Percentiles rank a stretch among this genome's conserved stretches.
Conservation (phyloP, 23 red algal species). For the Gracilaria caudata region DNA sequence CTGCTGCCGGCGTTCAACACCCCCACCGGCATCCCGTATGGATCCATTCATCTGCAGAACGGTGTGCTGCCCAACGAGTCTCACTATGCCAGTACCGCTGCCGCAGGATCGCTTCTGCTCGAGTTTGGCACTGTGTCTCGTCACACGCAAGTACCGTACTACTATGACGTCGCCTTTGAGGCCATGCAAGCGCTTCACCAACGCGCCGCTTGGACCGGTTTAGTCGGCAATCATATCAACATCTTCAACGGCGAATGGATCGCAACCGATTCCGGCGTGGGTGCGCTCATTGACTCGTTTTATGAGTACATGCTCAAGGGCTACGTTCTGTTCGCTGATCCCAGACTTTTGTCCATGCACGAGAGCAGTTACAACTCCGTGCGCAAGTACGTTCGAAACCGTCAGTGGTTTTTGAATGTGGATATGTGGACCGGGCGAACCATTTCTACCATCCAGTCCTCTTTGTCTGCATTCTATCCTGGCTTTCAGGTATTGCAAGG, state of each 20-base stretch:
- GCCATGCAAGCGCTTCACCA: slow-evolving; percentile 27
- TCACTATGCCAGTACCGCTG: slow-evolving; percentile 62
- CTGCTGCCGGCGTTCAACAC: slow-evolving; percentile 77
- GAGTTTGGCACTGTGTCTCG: slow-evolving; percentile 74
- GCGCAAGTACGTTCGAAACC: slow-evolving; percentile 26
- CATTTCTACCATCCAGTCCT: slow-evolving; percentile 25
- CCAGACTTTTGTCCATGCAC: slow-evolving; percentile 47
- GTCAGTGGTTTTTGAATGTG: slow-evolving; percentile 46
- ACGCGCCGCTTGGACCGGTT: slow-evolving; percentile 40
- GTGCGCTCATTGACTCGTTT: slow-evolving; percentile 68
- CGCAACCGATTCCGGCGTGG: slow-evolving; percentile 52
- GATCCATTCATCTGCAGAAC: slow-evolving; percentile 43
- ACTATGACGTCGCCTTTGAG: slow-evolving; percentile 30
- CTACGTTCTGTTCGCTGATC: slow-evolving; percentile 64
- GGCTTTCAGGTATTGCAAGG: slow-evolving; percentile 59
- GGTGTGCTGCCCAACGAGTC: slow-evolving; percentile 45
- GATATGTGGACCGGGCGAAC: slow-evolving; percentile 57
- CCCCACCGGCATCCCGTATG: slow-evolving; percentile 70
- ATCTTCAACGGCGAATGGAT: slow-evolving; percentile 56
- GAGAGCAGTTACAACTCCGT: slow-evolving; percentile 35
- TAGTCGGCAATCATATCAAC: slow-evolving; percentile 80
- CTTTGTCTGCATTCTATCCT: slow-evolving; percentile 73
- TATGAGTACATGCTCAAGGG: slow-evolving; percentile 77
- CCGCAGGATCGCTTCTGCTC: slow-evolving; percentile 65
- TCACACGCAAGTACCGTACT: slow-evolving; percentile 8